phyloP scores from a whole-genome alignment of 2,329 filamentous ascomycete species.

The Clarireedia monteithiana region DNA sequence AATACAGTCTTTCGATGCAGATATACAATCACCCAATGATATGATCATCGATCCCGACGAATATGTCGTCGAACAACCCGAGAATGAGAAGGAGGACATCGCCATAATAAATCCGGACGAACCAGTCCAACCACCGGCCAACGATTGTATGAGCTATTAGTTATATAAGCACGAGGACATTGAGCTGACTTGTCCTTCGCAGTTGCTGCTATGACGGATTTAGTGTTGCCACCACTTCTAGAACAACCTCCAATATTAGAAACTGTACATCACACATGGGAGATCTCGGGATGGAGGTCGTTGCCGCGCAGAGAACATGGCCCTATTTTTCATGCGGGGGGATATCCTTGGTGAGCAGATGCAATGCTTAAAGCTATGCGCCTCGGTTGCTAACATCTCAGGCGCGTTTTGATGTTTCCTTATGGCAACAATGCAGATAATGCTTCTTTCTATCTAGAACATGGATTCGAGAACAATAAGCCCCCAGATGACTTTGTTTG shows the following conservation, averaged over 20 bases:
- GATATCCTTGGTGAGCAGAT: slow-evolving; percentile 65
- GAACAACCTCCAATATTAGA: slow-evolving; percentile 75
- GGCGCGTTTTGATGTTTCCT: slow-evolving; percentile 92
- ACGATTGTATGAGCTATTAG: slow-evolving; percentile 30
- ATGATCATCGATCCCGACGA: slow-evolving; percentile 29
- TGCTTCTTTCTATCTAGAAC: slow-evolving; percentile 92
- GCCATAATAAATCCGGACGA: slow-evolving; percentile 33
- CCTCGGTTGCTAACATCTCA: slow-evolving; percentile 30
- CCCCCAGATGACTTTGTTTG: slow-evolving; percentile 92
- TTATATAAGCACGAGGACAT: not conserved
- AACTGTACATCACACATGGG: slow-evolving; percentile 76
- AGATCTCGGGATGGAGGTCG: slow-evolving; percentile 73
- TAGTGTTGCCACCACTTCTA: slow-evolving; percentile 62
- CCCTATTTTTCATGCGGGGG: slow-evolving; percentile 78
- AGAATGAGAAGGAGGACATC: slow-evolving; percentile 33
- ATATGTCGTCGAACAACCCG: slow-evolving; percentile 22
- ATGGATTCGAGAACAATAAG: slow-evolving; percentile 69
- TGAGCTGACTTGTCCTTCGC: slow-evolving; percentile 15
- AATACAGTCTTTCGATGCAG: slow-evolving; percentile 21
- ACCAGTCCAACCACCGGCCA: slow-evolving; percentile 24
- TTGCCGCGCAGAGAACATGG: slow-evolving; percentile 78
- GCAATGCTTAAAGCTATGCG: slow-evolving; percentile 22
- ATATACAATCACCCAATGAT: slow-evolving; percentile 27
- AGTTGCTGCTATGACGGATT: slow-evolving; percentile 81
- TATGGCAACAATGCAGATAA: slow-evolving; percentile 91